Base-by-base conservation (phyloP, 164 flowering plant species). In the Dillenia turbinata region DNA sequence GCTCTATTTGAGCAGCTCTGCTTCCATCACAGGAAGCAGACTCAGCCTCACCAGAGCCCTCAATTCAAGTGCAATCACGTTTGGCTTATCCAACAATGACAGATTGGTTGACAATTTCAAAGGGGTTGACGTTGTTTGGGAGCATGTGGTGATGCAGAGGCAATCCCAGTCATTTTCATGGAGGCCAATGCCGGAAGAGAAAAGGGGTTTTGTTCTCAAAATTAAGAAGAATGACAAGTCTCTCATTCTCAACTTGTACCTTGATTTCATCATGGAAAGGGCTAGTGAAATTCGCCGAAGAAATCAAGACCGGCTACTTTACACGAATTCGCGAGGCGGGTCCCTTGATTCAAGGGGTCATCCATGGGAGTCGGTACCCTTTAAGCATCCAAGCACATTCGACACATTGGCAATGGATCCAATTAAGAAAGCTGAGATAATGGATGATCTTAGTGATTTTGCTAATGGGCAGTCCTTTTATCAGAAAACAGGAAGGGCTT, bases 401-500 rank as follows among this genome's bases (percentile, higher is more conserved):
- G 94, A 90, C 1, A 90, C 97, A 0, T 57, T 90, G 9, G 94
- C 97, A 1, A 88, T 90, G 80, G 90, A 88, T 51, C 87, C 97
- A 1, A 33, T 6, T 0, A 77, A 63, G 78, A 87, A 90, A 56
- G 16, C 52, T 3, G 76, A 83, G 67, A 82, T 88, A 51, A 81
- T 79, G 86, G 78, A 71, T 0, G 97, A 88, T 71, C 78, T 90
- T 5, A 45, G 22, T 2, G 86, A 79, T 16, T 90, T 90, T 56
- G 81, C 85, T 0, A 73, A 75, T 12, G 92, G 89, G 8, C 67
- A 79, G 52, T 5, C 68, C 0, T 86, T 86, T 61, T 88, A 90
- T 61, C 75, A 77, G 77, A 84, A 73, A 24, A 82, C 89, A 0
- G 92, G 97, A 0, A 56, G 92, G 33, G 92, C 95, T 0, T 90